Base-by-base conservation (phyloP, 1,139 yeast species). In the Sugiyamaella grinbergsii region DNA sequence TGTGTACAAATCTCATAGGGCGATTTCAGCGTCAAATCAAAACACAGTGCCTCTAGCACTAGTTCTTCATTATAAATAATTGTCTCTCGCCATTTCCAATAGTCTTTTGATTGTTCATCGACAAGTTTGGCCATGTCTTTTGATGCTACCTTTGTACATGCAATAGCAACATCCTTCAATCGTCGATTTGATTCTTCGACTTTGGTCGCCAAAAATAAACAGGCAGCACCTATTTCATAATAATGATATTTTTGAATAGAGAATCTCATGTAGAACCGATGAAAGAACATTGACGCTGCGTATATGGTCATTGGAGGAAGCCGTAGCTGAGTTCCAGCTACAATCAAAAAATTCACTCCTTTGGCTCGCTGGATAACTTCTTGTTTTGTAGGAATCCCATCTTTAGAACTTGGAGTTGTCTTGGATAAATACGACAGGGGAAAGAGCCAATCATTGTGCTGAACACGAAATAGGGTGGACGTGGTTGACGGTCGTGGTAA, bases 171-270 rank as follows among this genome's bases (percentile, higher is more conserved):
- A 50, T 78, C 81, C 42, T 73, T 62, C 23, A 78, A 61, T 45
- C 73, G 66, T 32, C 83, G 68, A 42, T 75, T 71, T 22, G 77
- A 70, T 53, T 79, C 83, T 51, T 78, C 81, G 6, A 77, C 71
- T 54, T 79, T 79, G 49, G 79, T 72, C 1, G 82, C 81, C 22
- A 79, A 64, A 58, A 79, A 78, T 26, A 79, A 57, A 29, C 77
- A 66, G 1, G 81, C 72, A 0, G 79, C 81, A 0, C 75, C 81
- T 26, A 74, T 69, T 50, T 78, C 54, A 52, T 71, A 74, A 46
- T 66, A 66, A 54, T 78, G 82, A 56, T 66, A 68, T 34, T 65
- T 63, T 42, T 64, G 64, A 40, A 77, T 56, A 19, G 76, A 71
- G 50, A 67, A 64, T 37, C 79, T 65, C 71, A 76, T 71, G 58